Percentiles rank a stretch among this genome's conserved stretches.
Conservation (phyloP, 192 early-diverging fungal species). For the Jimgerdemannia lactiflua region DNA sequence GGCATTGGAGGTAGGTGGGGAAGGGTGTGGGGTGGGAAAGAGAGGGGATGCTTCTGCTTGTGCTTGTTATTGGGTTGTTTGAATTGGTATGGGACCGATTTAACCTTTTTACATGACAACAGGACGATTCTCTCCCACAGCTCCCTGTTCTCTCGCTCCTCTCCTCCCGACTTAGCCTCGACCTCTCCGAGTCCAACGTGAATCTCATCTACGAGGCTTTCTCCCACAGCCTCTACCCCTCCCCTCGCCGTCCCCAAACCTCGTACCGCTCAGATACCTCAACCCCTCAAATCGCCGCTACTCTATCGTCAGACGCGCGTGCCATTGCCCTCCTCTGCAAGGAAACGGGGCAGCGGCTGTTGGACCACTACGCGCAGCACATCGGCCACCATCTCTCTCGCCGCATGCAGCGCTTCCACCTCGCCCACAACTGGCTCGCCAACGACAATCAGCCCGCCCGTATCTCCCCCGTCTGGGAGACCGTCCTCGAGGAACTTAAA, state of each 20-base stretch:
- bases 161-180: constrained; percentile 28
- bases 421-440: background rate
- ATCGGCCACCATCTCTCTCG: constrained; percentile 9
- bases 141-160: constrained; percentile 18
- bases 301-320: constrained; percentile 7
- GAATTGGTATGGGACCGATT: background rate
- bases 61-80: no score
- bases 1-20: constrained; percentile 22
- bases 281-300: constrained; percentile 1
- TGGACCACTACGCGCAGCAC: constrained; percentile 21
- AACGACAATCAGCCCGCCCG: background rate
- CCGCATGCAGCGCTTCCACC: constrained; percentile 10
- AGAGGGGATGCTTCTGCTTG: no score
- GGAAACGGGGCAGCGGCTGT: constrained; percentile 11
- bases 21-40: no score
- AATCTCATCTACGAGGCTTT: constrained; percentile 13
- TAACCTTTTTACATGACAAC: constrained; percentile 3
- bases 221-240: constrained; percentile 1
- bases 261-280: background rate
- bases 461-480: background rate
- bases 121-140: constrained; percentile 3
- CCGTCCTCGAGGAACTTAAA: background rate
- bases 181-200: constrained; percentile 29
- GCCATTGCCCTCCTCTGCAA: constrained; percentile 8
- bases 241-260: background rate